Percentiles rank a stretch among this genome's conserved stretches.
These are phyloP conservation scores for Noccaea bulbosa DNA, from an alignment of 345 rosid genomes.

Conservation along the genomic window DNA sequence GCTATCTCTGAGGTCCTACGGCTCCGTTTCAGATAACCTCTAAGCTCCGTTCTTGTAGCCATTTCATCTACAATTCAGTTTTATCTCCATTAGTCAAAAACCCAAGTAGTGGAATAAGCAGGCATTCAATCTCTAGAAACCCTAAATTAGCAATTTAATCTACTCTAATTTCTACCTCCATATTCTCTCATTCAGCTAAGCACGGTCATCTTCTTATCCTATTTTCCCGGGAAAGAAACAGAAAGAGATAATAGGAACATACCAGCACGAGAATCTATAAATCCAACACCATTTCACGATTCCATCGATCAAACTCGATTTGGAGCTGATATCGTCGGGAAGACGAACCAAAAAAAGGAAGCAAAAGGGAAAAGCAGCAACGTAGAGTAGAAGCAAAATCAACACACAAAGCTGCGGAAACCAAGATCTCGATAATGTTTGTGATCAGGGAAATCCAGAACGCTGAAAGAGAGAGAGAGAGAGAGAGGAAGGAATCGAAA, in stretches of 20 bases:
- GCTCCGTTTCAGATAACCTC: conserved; percentile 46
- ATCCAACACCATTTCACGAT: conserved; percentile 14
- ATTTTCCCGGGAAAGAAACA: conserved; percentile 14
- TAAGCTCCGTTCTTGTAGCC: conserved; percentile 47
- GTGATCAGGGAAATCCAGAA: not conserved
- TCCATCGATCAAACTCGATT: conserved; percentile 46
- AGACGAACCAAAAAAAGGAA: conserved; percentile 9
- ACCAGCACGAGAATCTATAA: conserved; percentile 42
- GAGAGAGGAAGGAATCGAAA: conserved; percentile 33
- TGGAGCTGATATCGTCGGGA: conserved; percentile 18
- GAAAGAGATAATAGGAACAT: conserved; percentile 19
- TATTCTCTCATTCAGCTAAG: not conserved
- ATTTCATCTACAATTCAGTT: conserved; percentile 33
- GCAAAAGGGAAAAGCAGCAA: conserved; percentile 5
- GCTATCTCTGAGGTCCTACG: conserved; percentile 41
- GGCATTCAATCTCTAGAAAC: not conserved
- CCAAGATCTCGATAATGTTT: conserved; percentile 6
- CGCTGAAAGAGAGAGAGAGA: not conserved
- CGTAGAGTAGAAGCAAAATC: conserved; percentile 65
- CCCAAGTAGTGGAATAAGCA: not conserved
- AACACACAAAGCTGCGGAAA: not conserved
- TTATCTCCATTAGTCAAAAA: not conserved
- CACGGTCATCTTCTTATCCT: not conserved
- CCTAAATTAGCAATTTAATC: not conserved
- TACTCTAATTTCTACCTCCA: not conserved